phyloP scores from a whole-genome alignment of 306 rosid genomes.

The Glycine latifolia region DNA sequence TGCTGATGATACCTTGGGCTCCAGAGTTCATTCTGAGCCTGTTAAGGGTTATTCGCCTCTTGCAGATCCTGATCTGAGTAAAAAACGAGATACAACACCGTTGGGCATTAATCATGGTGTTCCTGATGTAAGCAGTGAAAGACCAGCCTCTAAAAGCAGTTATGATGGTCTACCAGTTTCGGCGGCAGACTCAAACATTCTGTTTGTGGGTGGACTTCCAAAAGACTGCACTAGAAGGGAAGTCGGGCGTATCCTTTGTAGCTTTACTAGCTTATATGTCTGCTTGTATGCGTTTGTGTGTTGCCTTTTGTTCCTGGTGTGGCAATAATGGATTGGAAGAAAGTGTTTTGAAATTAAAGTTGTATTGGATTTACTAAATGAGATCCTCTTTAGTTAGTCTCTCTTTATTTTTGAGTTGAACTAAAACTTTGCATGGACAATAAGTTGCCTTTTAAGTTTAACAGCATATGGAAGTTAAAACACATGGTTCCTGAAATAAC shows the following conservation, averaged over 20 bases:
- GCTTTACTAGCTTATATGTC: neutral
- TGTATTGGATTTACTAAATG: slow-evolving; percentile 7
- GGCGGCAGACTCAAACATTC: slow-evolving; percentile 65
- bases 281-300: slow-evolving; percentile 27
- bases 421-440: neutral
- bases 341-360: slow-evolving; percentile 15
- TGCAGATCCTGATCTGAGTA: slow-evolving; percentile 45
- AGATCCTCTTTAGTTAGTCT: neutral
- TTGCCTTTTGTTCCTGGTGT: slow-evolving; percentile 18
- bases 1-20: slow-evolving; percentile 48
- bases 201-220: slow-evolving; percentile 81
- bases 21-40: slow-evolving; percentile 55
- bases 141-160: slow-evolving; percentile 51
- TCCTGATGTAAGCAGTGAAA: slow-evolving; percentile 53
- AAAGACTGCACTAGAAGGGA: slow-evolving; percentile 87
- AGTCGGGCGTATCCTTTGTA: slow-evolving; percentile 87
- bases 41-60: slow-evolving; percentile 52
- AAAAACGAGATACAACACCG: slow-evolving; percentile 49
- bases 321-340: slow-evolving; percentile 8
- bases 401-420: slow-evolving; percentile 5
- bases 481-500: slow-evolving; percentile 34
- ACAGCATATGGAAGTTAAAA: slow-evolving; percentile 33
- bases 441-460: slow-evolving; percentile 26
- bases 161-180: slow-evolving; percentile 45
- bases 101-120: slow-evolving; percentile 48